Base-by-base conservation (phyloP, 495 filamentous ascomycete genomes). In the Aspergillus heteromorphus region DNA sequence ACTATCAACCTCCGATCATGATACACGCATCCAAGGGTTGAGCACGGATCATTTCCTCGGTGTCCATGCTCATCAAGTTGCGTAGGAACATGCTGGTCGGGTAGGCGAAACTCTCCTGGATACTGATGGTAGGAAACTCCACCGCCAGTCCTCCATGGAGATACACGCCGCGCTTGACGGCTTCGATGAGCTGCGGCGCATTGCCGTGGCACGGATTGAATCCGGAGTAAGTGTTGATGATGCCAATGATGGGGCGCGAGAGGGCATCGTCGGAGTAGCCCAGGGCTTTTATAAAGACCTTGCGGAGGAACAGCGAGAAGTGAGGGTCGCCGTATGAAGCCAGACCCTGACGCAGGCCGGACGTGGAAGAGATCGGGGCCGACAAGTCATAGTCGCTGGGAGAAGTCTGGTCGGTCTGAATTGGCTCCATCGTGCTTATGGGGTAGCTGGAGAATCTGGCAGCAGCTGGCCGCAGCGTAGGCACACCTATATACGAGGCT, bases 41-140 rank as follows among this genome's bases (percentile, higher is more conserved):
- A 11, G 83, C 83, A 25, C 65, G 61, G 19, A 87, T 79, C 84
- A 87, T 86, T 67, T 87, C 84, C 62, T 87, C 84, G 0, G 84
- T 87, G 60, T 87, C 83, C 82, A 87, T 85, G 57, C 81, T 83
- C 83, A 87, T 87, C 42, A 87, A 50, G 61, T 87, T 87, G 45
- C 84, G 62, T 52, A 86, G 55, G 50, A 80, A 86, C 83, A 87
- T 87, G 66, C 84, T 87, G 8, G 83, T 85, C 2, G 83, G 83
- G 40, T 76, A 64, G 0, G 83, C 76, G 61, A 87, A 87, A 0
- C 72, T 74, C 67, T 87, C 84, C 42, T 83, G 79, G 8, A 87
- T 55, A 49, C 80, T 85, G 34, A 87, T 86, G 1, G 83, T 87
- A 1, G 83, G 83, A 57, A 87, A 87, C 20, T 86, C 83, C 17